phyloP scores from a whole-genome alignment of 2,329 filamentous ascomycete species.

The Cytospora chrysosperma region DNA sequence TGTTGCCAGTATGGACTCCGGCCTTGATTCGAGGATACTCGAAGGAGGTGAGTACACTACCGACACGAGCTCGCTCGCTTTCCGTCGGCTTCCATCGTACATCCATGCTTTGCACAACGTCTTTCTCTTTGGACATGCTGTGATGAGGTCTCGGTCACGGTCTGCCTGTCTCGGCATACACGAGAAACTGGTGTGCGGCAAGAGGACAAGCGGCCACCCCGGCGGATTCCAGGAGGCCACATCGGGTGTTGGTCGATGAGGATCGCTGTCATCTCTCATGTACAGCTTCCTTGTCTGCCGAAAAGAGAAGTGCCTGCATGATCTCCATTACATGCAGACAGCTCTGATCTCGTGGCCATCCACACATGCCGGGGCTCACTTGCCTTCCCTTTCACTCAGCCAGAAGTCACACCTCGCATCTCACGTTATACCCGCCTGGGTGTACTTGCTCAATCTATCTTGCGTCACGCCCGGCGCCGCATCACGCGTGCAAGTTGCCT shows the following conservation, averaged over 20 bases:
- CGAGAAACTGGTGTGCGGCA: constrained; percentile 14
- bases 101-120: constrained; percentile 17
- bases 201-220: constrained; percentile 8
- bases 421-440: constrained; percentile 13
- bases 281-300: constrained; percentile 25
- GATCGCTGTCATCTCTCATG: constrained; percentile 25
- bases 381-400: not conserved
- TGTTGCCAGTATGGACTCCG: constrained; percentile 80
- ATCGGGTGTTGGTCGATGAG: constrained; percentile 7
- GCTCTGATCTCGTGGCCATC: constrained; percentile 31
- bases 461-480: constrained; percentile 18
- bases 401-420: constrained; percentile 4
- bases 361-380: constrained; percentile 1
- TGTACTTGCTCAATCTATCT: constrained; percentile 20
- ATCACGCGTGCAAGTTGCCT: constrained; percentile 16
- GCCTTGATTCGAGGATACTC: constrained; percentile 84
- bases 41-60: constrained; percentile 75
- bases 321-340: constrained; percentile 35
- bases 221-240: not conserved
- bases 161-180: constrained; percentile 16
- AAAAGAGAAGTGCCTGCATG: constrained; percentile 35
- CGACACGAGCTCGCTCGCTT: constrained; percentile 29
- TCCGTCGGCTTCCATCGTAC: constrained; percentile 30
- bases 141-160: constrained; percentile 2
- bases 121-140: constrained; percentile 1